These are phyloP conservation scores for Prunus yedoensis DNA, from an alignment of 331 rosid species.

Conservation along the genomic window DNA sequence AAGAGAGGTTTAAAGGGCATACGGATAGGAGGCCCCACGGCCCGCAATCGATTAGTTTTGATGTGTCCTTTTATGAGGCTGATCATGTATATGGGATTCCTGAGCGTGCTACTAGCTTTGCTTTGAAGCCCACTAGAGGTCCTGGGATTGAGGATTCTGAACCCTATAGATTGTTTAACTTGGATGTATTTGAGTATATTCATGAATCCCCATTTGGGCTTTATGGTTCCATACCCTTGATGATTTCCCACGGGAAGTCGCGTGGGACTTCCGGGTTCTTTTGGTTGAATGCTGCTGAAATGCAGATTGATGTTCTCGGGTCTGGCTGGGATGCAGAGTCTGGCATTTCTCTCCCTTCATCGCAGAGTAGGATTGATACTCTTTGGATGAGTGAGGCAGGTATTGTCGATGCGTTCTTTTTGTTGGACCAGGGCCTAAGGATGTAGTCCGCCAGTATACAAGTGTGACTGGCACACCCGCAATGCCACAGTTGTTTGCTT, in stretches of 20 bases:
- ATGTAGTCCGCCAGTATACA: constrained; percentile 71
- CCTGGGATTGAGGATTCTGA: constrained; percentile 80
- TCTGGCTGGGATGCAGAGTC: constrained; percentile 84
- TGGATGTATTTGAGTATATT: constrained; percentile 85
- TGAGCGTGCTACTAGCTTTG: constrained; percentile 76
- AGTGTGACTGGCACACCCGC: constrained; percentile 74
- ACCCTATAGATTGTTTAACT: constrained; percentile 82
- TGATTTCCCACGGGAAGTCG: constrained; percentile 82
- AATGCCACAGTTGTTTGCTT: constrained; percentile 84
- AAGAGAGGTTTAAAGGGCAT: constrained; percentile 65
- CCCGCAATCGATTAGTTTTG: constrained; percentile 90
- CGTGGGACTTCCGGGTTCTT: constrained; percentile 79
- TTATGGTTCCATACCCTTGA: constrained; percentile 87
- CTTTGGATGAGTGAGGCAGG: constrained; percentile 99
- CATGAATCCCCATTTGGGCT: constrained; percentile 91
- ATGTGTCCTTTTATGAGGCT: constrained; percentile 75
- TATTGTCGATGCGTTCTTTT: constrained; percentile 82
- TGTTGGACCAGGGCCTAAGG: constrained; percentile 83
- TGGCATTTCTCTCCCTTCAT: constrained; percentile 63
- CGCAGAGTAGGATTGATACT: constrained; percentile 67
- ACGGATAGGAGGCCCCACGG: constrained; percentile 82
- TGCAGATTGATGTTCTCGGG: constrained; percentile 94
- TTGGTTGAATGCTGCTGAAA: constrained; percentile 97
- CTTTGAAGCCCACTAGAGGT: constrained; percentile 83
- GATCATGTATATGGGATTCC: constrained; percentile 93